Evolutionary conservation across 169 alveolate species (phyloP), one percentile per base, ranked within the genome.

Genomic region (Eimeria praecox): DNA sequence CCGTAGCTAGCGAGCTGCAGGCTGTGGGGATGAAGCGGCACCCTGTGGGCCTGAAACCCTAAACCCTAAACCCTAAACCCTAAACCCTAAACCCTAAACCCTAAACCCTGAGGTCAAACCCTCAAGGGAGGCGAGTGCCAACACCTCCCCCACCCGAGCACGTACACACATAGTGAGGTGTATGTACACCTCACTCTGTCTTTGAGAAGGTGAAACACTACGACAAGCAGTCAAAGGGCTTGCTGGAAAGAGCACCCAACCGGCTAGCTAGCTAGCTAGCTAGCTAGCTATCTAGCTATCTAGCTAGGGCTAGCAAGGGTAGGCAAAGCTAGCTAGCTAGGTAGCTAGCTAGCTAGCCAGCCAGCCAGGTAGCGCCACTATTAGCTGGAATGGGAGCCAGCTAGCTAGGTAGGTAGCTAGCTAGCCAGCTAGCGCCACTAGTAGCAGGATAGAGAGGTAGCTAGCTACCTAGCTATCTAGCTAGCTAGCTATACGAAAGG

Each of bases 41-140:
- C n/a, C 69, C 69, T 5, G 8, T 0, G 22, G 75, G 5, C 3
- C 5, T 64, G 75, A 78, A 78, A 78, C 88, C 62, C 88, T 77
- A 78, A 42, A 78, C 88, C 88, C 88, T 78, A 78, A 44, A 46
- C 88, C 88, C 88, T 75, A 78, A 78, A 78, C 66, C 66, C 88
- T 44, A 40, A 78, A 80, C 90, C 40, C 90, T 24, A 40, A 75
- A 18, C 85, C 64, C 56, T 80, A 80, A 46, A 35, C 88, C 64
- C 88, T 38, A 35, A 78, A 35, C 59, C 59, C 88, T 42, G 9
- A 46, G 14, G 14, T 6, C 85, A 35, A 30, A 5, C 49, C 49
- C 85, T 73, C 10, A 14, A n/a, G n/a, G n/a, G n/a, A n/a, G n/a
- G n/a, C n/a, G n/a, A n/a, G n/a, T n/a, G n/a, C n/a, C n/a, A n/a